These are phyloP conservation scores for Ophioceras dolichostomum DNA, from an alignment of 2,329 filamentous ascomycete genomes.

Conservation along the genomic window DNA sequence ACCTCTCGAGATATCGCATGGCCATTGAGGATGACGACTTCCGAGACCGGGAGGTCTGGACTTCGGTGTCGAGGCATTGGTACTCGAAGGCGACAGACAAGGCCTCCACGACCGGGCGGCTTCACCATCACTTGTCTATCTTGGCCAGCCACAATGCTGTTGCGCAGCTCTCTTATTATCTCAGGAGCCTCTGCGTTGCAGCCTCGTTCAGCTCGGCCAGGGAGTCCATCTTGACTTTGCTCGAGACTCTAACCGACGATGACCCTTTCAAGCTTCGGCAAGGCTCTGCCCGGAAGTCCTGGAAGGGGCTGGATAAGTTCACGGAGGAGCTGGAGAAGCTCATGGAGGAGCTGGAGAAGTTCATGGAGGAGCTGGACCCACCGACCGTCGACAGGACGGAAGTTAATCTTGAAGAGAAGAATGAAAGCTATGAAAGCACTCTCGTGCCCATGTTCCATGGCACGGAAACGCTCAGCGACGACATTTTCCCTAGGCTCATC, in stretches of 20 bases:
- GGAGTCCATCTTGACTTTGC: conserved; percentile 58
- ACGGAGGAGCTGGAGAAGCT: neutral
- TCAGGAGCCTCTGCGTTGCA: conserved; percentile 56
- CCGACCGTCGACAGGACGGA: too few relatives aligned
- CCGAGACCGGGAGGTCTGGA: conserved; percentile 69
- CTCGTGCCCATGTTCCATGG: too few relatives aligned
- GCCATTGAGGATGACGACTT: conserved; percentile 78
- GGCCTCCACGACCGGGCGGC: conserved; percentile 59
- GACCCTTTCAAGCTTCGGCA: conserved; percentile 11
- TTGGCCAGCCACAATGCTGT: conserved; percentile 57
- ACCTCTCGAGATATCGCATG: conserved; percentile 76
- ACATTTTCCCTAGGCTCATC: too few relatives aligned
- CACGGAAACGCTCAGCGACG: too few relatives aligned
- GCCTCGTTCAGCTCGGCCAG: conserved; percentile 55
- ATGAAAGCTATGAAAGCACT: neutral
- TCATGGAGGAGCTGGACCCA: too few relatives aligned
- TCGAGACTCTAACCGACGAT: conserved; percentile 40
- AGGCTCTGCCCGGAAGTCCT: neutral
- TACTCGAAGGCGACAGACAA: conserved; percentile 73
- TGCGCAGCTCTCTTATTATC: conserved; percentile 62
- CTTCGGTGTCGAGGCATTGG: conserved; percentile 68
- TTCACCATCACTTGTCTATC: conserved; percentile 85
- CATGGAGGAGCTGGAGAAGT: neutral
- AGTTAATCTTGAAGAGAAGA: neutral
- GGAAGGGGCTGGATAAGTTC: neutral